Base-by-base conservation (phyloP, 257 asterid genomes). In the Solanum chaucha region DNA sequence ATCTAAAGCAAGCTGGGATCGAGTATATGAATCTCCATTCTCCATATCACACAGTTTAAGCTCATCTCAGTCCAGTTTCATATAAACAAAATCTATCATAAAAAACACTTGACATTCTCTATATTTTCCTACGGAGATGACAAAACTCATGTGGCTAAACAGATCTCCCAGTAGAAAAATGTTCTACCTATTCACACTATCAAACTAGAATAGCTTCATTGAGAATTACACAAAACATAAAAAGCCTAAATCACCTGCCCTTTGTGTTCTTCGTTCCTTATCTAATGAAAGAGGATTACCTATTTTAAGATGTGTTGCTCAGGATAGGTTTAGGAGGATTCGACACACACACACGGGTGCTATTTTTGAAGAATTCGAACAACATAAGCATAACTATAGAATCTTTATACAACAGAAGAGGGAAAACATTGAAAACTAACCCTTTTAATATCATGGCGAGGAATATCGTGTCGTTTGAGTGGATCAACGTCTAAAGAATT, bases 381-480 rank as follows among this genome's bases (percentile, higher is more conserved):
- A 26, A 1, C 36, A 28, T 67, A 7, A 5, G 34, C 72, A 68
- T 28, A 32, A 67, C 32, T 70, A 46, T 3, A 67, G 41, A 24
- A 28, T 26, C 28, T 6, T 26, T 46, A 20, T 48, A 38, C 26
- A 68, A 20, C 2, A n/a, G 9, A 30, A 28, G 81, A 26, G 19
- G 20, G 32, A 67, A 34, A 19, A 65, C 58, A 84, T 72, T 84
- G 38, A 90, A 81, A 80, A 41, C 94, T 85, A 86, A 94, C 96
- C 94, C 87, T 90, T 87, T 88, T 86, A 8, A 93, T 81, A 48
- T 93, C 94, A 36, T 93, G 95, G 41, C 98, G 97, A 46, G 98
- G 98, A 81, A 94, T 87, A 87, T 94, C 96, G 85, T 94, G 98
- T 87, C 95, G 96, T 85, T 90, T 70, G 32, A 87, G 87, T 2